Base-by-base conservation (phyloP, 345 rosid genomes). In the Streptanthus diversifolius region DNA sequence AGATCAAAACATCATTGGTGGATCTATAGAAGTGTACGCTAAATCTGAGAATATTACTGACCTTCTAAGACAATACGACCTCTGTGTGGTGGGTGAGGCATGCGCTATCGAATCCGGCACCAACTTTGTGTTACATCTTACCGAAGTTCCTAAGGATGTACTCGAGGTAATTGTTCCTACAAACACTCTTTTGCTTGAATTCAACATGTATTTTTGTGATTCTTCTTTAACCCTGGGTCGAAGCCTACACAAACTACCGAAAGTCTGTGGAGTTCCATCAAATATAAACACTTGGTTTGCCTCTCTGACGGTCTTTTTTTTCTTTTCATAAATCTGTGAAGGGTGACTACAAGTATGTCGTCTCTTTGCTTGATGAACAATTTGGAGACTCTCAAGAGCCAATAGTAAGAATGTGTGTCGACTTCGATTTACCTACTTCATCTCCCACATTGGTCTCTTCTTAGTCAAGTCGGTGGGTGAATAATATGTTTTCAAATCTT, bases 11-110 rank as follows among this genome's bases (percentile, higher is more conserved):
- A 44, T 44, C 15, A 11, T 8, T 13, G 3, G 1, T 24, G 68
- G 68, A 44, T 32, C 48, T 2, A 17, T 63, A 29, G 68, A 63
- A 5, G 53, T 63, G 40, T 29, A 44, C 7, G 40, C 40, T 44
- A 29, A 44, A 30, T 43, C 54, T n/a, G 66, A 62, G 24, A 62
- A 62, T 3, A 40, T 60, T 41, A 62, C 52, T 25, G 51, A 63
- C 14, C 54, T 63, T 45, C 25, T 63, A 45, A 43, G 66, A 62
- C 22, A 1, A 4, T 24, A 0, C 33, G 2, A 4, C 19, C 32
- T 61, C n/a, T 41, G 66, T 25, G 11, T 8, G 14, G 13, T 40
- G 66, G 51, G 53, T 19, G n/a, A 4, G 2, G 0, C 54, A 63
- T 44, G 54, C 54, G 10, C 54, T 17, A 27, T 63, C 44, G 12